phyloP scores from a whole-genome alignment of 192 early-diverging fungal species.

The Chytriomyces hyalinus region DNA sequence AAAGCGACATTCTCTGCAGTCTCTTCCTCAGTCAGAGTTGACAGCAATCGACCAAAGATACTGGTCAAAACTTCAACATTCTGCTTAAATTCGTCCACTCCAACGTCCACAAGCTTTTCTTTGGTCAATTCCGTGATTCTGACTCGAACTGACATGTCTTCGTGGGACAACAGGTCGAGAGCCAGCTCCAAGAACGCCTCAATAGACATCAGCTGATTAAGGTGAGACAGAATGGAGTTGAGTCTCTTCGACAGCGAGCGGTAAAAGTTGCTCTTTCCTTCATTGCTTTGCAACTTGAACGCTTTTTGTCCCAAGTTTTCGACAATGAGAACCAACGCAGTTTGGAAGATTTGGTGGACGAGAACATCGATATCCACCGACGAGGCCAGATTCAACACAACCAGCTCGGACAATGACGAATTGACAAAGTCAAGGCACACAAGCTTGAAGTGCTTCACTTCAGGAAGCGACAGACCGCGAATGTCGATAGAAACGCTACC shows the following conservation, averaged over 20 bases:
- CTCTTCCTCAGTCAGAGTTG: conserved; percentile 46
- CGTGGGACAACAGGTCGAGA: conserved; percentile 55
- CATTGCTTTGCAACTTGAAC: background rate
- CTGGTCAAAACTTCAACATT: conserved; percentile 52
- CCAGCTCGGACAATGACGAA: conserved; percentile 19
- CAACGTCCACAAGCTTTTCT: conserved; percentile 63
- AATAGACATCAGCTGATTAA: conserved; percentile 78
- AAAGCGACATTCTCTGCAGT: conserved; percentile 36
- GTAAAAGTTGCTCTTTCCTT: conserved; percentile 26
- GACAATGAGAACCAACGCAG: conserved; percentile 60
- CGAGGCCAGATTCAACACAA: conserved; percentile 12
- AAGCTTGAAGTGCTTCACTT: conserved; percentile 71
- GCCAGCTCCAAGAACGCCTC: conserved; percentile 77
- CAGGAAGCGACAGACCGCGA: conserved; percentile 56
- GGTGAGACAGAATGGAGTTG: conserved; percentile 74
- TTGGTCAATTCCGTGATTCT: conserved; percentile 71
- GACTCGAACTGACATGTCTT: conserved; percentile 61
- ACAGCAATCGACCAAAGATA: conserved; percentile 54
- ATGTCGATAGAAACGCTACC: conserved; percentile 37
- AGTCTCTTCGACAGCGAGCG: conserved; percentile 53
- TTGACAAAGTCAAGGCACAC: conserved; percentile 60
- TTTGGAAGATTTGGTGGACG: conserved; percentile 56
- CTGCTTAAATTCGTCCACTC: conserved; percentile 51
- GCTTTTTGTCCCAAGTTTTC: conserved; percentile 33
- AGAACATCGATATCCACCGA: conserved; percentile 2